Base-by-base conservation (phyloP, 106 monocot genomes). In the Narthecium ossifragum region DNA sequence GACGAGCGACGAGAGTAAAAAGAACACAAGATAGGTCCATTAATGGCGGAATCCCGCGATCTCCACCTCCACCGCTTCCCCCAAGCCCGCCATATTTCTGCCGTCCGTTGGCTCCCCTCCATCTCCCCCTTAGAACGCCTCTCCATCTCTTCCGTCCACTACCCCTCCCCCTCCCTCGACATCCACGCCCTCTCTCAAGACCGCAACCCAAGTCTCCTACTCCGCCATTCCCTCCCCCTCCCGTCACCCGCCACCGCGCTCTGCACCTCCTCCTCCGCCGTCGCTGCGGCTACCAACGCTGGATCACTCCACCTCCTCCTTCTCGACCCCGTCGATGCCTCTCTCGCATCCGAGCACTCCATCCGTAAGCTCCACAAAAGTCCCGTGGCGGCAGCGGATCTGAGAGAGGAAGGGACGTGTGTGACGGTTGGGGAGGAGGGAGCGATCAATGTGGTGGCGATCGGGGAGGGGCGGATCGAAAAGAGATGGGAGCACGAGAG, bases 351-450 rank as follows among this genome's bases (percentile, higher is more conserved):
- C 9, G 69, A 58, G 53, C 51, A 66, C 5, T 66, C 74, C 10
- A 20, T 67, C 14, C 43, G 40, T 7, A 49, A 43, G 41, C 55
- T 86, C 21, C 83, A 80, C 48, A 18, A 63, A 17, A 86, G 83
- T 7, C 20, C 69, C 4, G 47, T 86, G 9, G 48, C 83, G 64
- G 70, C 68, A n/a, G 53, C 90, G 34, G 86, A 96, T 51, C 27
- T 82, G 40, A 57, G 63, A 65, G 50, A 18, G 27, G 75, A 63
- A 11, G 85, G 82, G 53, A 37, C 74, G 51, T 83, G 80, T 55
- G 75, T 90, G 29, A 86, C 68, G 17, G 96, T 70, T 14, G 90
- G 90, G 29, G 83, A 86, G 83, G 96, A 96, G 18, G 96, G 96
- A 22, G 75, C 76, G 65, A 86, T 98, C 26, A 84, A 84, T 53